Conservation (phyloP, 75 land plant species). For the Azolla pinnata region DNA sequence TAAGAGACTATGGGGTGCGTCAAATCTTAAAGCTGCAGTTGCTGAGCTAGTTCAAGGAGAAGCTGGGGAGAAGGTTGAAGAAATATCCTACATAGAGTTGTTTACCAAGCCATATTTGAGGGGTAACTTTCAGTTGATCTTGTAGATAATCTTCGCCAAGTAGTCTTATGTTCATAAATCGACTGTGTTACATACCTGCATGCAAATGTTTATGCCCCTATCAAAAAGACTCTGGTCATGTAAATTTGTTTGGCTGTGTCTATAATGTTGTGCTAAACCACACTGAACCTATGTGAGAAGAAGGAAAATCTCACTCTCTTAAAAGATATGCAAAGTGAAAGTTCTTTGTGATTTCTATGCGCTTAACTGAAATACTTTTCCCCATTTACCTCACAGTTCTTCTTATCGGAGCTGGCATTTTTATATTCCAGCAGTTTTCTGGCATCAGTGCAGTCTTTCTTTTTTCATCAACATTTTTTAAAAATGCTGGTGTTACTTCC, state of each 20-base stretch:
- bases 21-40: conserved; percentile 68
- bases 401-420: conserved; percentile 64
- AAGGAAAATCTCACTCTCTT: too few relatives aligned
- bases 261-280: neutral
- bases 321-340: neutral
- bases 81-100: conserved; percentile 37
- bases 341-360: neutral
- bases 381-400: conserved; percentile 62
- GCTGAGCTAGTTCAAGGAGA: conserved; percentile 59
- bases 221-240: neutral
- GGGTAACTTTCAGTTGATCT: conserved; percentile 31
- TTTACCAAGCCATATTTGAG: conserved; percentile 50
- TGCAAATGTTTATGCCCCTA: neutral
- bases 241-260: neutral
- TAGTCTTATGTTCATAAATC: neutral
- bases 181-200: neutral
- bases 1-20: conserved; percentile 62
- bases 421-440: conserved; percentile 84
- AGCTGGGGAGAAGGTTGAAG: conserved; percentile 31
- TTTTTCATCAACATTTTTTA: conserved; percentile 78
- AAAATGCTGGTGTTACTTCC: conserved; percentile 64
- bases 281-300: too few relatives aligned
- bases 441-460: conserved; percentile 95
- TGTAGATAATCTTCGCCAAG: neutral
- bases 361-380: conserved; percentile 1